Base-by-base conservation (phyloP, 768 basidiomycete species). In the Tricholoma flavovirens region DNA sequence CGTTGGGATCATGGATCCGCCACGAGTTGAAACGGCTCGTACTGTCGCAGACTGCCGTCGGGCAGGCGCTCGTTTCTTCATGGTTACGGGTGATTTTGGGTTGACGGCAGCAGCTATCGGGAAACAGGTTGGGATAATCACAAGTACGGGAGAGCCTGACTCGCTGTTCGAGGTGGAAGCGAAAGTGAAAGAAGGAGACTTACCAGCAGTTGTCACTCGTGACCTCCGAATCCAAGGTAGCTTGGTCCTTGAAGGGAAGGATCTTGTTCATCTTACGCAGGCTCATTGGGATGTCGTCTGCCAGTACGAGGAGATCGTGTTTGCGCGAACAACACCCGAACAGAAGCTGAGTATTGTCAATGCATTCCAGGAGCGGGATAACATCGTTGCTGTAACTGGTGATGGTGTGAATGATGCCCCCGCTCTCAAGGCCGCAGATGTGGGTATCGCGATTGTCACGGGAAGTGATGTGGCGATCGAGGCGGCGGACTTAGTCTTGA, bases 271-370 rank as follows among this genome's bases (percentile, higher is more conserved):
- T 5, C 67, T 79, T 12, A 63, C 61, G 0, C 56, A 67, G 10
- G 36, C 51, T 3, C 74, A 78, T 45, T 79, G 77, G 77, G 67
- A 78, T 49, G 54, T 76, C 7, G 56, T 74, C 26, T 71, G 73
- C 7, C 51, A 61, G 0, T 77, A 77, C 56, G 70, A 68, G 10
- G 71, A 76, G 51, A 70, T 82, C 35, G 80, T 79, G 1, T 83
- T 83, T 45, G 79, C 80, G 0, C 71, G 82, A 11, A 83, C 79
- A 3, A 79, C 78, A 0, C 81, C 82, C 3, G 78, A 83, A 59
- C 80, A 82, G 65, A 83, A 83, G 61, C 71, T 84, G 59, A 67
- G 74, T 8, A 84, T 84, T 58, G 81, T 84, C 15, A 76, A 78
- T 55, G 75, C 77, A 30, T 71, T 82, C 59, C 81, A 83, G 53